Conservation (phyloP, 306 rosid genomes). For the Castanospermum australe region DNA sequence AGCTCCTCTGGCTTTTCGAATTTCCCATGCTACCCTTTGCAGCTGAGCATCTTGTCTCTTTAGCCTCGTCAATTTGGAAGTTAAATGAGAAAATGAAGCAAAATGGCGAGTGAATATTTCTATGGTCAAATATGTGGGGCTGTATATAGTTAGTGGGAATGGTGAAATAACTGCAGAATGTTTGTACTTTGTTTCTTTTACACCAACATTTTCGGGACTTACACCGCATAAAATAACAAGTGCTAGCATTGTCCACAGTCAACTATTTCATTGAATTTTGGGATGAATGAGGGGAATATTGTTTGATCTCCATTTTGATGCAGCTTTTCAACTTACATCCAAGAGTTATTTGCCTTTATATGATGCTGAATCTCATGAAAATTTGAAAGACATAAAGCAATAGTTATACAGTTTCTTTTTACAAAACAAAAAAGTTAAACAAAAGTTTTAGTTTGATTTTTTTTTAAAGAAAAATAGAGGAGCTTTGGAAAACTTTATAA, state of each 20-base stretch:
- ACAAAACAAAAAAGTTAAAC: too few relatives aligned
- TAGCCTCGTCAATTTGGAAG: neutral
- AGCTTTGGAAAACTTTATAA: neutral
- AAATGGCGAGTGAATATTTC: neutral
- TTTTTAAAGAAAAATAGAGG: neutral
- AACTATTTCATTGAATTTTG: slow-evolving; percentile 16
- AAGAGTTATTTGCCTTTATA: too few relatives aligned
- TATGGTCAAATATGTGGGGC: slow-evolving; percentile 39
- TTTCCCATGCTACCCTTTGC: neutral
- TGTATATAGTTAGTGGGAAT: slow-evolving; percentile 18
- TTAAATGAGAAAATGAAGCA: neutral
- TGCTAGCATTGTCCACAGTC: neutral
- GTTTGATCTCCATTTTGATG: neutral
- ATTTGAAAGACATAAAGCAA: neutral
- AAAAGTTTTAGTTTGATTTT: too few relatives aligned
- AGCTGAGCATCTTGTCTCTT: neutral
- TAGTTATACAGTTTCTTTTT: neutral
- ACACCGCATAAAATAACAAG: neutral
- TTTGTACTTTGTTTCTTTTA: slow-evolving; percentile 31
- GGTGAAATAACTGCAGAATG: slow-evolving; percentile 41
- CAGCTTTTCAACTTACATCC: neutral
- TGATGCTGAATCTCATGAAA: too few relatives aligned
- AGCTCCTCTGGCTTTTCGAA: neutral
- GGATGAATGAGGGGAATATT: neutral
- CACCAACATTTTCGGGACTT: slow-evolving; percentile 32